Base-by-base conservation (phyloP, 371 early-diverging fungal species). In the Nematocida sp. region DNA sequence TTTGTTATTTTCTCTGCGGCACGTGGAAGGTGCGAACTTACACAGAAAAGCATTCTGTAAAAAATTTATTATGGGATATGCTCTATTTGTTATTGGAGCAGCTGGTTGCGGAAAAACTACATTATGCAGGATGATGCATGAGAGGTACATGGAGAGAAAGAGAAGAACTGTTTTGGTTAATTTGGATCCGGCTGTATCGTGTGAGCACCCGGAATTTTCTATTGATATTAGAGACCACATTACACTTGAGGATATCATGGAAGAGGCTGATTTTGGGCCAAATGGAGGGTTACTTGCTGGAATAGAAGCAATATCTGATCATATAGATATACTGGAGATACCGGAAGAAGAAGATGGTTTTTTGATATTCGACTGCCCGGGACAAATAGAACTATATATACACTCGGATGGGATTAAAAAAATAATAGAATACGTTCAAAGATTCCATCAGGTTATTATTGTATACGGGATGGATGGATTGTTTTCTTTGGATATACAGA, bases 261-360 rank as follows among this genome's bases (percentile, higher is more conserved):
- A 77, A 42, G 77, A 50, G 51, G 68, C 77, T 28, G 77, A 77
- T 36, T 67, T 77, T 77, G 77, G 77, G 48, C 77, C 77, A 23
- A 77, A 77, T 38, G 65, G 66, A 3, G 65, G 57, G 25, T 38
- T 77, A 13, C 51, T 77, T 50, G 68, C 65, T 20, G 77, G 66
- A 5, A 5, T 77, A 30, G 77, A 65, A 40, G 68, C 77, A 11
- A 48, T 77, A 7, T 28, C 77, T 18, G 77, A 77, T 33, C 48
- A 77, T 51, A 30, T 77, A 30, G 77, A 77, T 35, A 53, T 66
- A 30, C 50, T 77, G 67, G 63, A 57, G 16, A 40, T 71, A 0
- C 75, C 75, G 2, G 75, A 71, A 2, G 77, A 77, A 18, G 65
- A 64, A 20, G 68, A 68, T 16, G 55, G 16, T 5, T 71, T 66